Evolutionary conservation across 2,329 filamentous ascomycete genomes (phyloP).

Genomic region (Pleomassaria siparia): DNA sequence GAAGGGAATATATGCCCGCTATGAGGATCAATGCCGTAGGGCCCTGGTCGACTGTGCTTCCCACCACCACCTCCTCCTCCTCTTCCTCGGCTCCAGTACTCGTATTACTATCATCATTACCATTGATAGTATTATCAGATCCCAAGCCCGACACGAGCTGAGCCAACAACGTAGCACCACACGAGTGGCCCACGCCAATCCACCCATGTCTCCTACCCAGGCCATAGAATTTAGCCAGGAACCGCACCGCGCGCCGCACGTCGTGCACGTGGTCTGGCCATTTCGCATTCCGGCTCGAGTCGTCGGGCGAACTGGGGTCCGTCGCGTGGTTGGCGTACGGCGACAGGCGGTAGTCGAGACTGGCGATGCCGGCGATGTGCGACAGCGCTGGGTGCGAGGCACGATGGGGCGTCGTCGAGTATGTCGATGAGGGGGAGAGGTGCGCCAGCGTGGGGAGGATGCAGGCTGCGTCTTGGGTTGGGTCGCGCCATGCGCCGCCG

Average conservation of each 20-base stretch:
- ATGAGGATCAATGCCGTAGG: slow-evolving; percentile 56
- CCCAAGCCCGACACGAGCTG: slow-evolving; percentile 49
- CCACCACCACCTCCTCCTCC: background rate
- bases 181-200: slow-evolving; percentile 63
- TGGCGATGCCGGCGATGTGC: slow-evolving; percentile 62
- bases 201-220: slow-evolving; percentile 46
- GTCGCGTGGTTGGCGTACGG: slow-evolving; percentile 48
- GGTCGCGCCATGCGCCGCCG: slow-evolving; percentile 55
- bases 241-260: slow-evolving; percentile 54
- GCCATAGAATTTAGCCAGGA: slow-evolving; percentile 51
- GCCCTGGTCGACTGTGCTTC: too few relatives aligned
- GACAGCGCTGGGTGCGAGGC: slow-evolving; percentile 7
- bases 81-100: too few relatives aligned
- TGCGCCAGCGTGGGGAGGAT: slow-evolving; percentile 41
- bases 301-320: slow-evolving; percentile 51
- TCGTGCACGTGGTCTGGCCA: slow-evolving; percentile 66
- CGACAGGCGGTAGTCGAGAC: slow-evolving; percentile 66
- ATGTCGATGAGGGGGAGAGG: slow-evolving; percentile 30
- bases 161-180: slow-evolving; percentile 64
- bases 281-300: slow-evolving; percentile 49
- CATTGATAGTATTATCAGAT: too few relatives aligned
- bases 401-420: background rate
- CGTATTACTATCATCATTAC: background rate
- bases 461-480: slow-evolving; percentile 40
- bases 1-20: slow-evolving; percentile 68